Base-by-base conservation (phyloP, 2,329 filamentous ascomycete genomes). In the Chaetomium olivaceum region DNA sequence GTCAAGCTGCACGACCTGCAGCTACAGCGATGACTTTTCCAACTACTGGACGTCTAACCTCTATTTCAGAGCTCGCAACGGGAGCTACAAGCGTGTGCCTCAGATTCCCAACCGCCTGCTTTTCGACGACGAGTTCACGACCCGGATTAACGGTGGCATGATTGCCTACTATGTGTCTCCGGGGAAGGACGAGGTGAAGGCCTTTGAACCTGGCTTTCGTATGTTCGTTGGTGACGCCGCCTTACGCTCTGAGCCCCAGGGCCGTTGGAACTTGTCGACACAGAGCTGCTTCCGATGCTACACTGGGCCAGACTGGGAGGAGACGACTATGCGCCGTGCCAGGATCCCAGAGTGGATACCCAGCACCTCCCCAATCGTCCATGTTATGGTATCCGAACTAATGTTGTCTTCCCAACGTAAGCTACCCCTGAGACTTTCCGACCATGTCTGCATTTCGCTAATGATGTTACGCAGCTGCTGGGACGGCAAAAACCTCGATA, bases 401-500 rank as follows among this genome's bases (percentile, higher is more conserved):
- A 80, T 58, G 75, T 81, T 31, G 75, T 77, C 1, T 82, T 80
- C 71, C 80, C 80, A 0, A 81, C 79, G 80, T 84, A 31, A 84
- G 87, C 5, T 27, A n/a, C 12, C 48, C 25, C 8, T 9, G 5
- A 2, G 11, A 52, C 11, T 2, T 27, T 27, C 12, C 21, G 11
- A 27, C 12, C 12, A 25, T 19, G 50, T 25, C 7, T n/a, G 11
- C 2, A 19, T 5, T 27, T 51, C 2, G 25, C 50, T 27, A 6
- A 52, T 14, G 1, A 7, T 16, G 33, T 36, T 12, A 27, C 9
- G 2, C 23, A 81, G 80, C 27, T 82, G 81, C 76, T 83, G 81
- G 80, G 80, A 83, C 67, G 81, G 81, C 66, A 76, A 76, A 67
- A 81, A 81, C 70, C 76, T 82, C 46, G 81, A 83, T 71, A 65